Conservation (phyloP, 345 rosid genomes). For the Salix koriyanagi region DNA sequence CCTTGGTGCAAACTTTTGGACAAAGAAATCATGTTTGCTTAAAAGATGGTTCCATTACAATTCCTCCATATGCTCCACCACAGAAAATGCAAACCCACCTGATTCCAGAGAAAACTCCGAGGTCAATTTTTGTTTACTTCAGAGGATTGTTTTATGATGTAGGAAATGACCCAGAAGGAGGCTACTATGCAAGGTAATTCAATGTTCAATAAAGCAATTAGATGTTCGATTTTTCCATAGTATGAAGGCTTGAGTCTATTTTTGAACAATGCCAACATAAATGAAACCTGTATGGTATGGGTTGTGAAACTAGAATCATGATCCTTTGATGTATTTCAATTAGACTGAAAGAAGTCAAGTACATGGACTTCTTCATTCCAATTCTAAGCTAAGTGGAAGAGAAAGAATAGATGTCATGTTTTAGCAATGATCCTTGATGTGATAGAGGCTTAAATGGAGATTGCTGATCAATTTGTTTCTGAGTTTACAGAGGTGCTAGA, state of each 20-base stretch:
- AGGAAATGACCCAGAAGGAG: slow-evolving; percentile 95
- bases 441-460: not conserved
- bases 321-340: not conserved
- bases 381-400: not conserved
- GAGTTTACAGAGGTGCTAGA: slow-evolving; percentile 71
- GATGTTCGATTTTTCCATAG: not conserved
- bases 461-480: not conserved
- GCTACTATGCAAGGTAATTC: slow-evolving; percentile 86
- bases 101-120: slow-evolving; percentile 69
- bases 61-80: slow-evolving; percentile 95
- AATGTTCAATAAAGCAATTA: not conserved
- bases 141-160: slow-evolving; percentile 91
- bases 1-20: slow-evolving; percentile 93
- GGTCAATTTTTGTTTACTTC: slow-evolving; percentile 91
- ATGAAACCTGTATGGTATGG: not conserved
- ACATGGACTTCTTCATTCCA: not conserved
- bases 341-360: not conserved
- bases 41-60: slow-evolving; percentile 75
- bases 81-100: slow-evolving; percentile 86
- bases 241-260: not conserved
- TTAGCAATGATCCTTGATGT: not conserved
- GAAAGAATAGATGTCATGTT: not conserved
- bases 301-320: not conserved
- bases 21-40: slow-evolving; percentile 91
- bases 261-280: not conserved